Conservation (phyloP, 768 basidiomycete species). For the Boletus bicolor region DNA sequence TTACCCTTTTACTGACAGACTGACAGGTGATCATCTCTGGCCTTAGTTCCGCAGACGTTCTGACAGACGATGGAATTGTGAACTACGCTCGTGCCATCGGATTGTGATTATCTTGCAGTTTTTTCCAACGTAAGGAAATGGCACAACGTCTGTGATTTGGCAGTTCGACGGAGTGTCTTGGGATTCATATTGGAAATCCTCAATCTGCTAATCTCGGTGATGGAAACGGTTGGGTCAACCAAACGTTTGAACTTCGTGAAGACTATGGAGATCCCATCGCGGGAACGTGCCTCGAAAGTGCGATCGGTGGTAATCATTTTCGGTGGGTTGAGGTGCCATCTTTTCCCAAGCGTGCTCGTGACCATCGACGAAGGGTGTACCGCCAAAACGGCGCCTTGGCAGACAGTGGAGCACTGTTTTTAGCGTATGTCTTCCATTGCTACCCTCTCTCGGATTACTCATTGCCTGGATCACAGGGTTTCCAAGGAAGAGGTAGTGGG, state of each 20-base stretch:
- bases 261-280: conserved; percentile 34
- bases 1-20: not conserved
- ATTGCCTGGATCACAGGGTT: conserved; percentile 31
- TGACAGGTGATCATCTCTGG: conserved; percentile 60
- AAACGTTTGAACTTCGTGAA: conserved; percentile 42
- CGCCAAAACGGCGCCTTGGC: conserved; percentile 57
- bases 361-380: conserved; percentile 35
- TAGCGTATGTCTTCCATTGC: conserved; percentile 40
- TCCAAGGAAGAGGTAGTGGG: conserved; percentile 42
- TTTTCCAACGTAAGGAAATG: not conserved
- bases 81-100: conserved; percentile 60
- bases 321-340: conserved; percentile 26
- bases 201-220: conserved; percentile 45
- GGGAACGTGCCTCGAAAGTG: conserved; percentile 45
- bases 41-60: conserved; percentile 52
- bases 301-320: conserved; percentile 46
- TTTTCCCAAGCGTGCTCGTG: not conserved
- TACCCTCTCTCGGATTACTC: not conserved
- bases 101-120: conserved; percentile 42
- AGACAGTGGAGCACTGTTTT: conserved; percentile 48
- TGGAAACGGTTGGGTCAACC: conserved; percentile 42
- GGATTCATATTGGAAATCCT: conserved; percentile 35
- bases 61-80: conserved; percentile 51
- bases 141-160: not conserved
- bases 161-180: conserved; percentile 41